Base-by-base conservation (phyloP, 2,329 filamentous ascomycete genomes). In the Nannizziopsis barbatae region DNA sequence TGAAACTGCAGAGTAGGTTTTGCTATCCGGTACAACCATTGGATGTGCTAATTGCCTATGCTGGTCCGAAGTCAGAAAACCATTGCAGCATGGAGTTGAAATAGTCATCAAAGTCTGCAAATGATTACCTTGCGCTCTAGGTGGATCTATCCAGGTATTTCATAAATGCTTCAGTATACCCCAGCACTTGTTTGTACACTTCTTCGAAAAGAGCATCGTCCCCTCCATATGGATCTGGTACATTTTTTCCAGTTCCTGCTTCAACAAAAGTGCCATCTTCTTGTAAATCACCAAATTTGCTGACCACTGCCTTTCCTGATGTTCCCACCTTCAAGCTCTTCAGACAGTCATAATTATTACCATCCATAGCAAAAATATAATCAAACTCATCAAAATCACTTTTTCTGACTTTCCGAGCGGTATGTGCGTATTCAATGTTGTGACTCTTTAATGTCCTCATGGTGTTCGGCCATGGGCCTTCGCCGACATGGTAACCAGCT, bases 331-430 rank as follows among this genome's bases (percentile, higher is more conserved):
- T 60, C 58, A 77, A 72, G 51, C 79, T 72, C 58, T 80, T 65
- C 50, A 94, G 68, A 60, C 93, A 78, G 7, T 75, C 72, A 39
- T 94, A 71, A 63, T 96, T 96, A 40, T 80, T 78, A 42, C 78
- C 74, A 63, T 98, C 92, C 92, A 98, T 98, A 52, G 86, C 89
- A 50, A 98, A 81, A 52, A 98, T 81, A 68, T 94, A 96, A 66
- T 96, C 87, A 61, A 95, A 96, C 12, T 76, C 74, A 49, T 80
- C 71, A 58, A 96, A 93, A 66, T 98, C 92, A 45, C 76, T 75
- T 1, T 73, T 66, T 64, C 67, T 63, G 63, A 93, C 81, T 65
- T 85, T 83, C 45, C 88, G 80, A 15, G 87, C 89, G 1, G 72
- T 70, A 66, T 95, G 88, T 9, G 74, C 70, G 66, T 94, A 95